These are phyloP conservation scores for Triticum turgidum DNA, from an alignment of 176 grass and related monocot genomes.

Conservation along the genomic window DNA sequence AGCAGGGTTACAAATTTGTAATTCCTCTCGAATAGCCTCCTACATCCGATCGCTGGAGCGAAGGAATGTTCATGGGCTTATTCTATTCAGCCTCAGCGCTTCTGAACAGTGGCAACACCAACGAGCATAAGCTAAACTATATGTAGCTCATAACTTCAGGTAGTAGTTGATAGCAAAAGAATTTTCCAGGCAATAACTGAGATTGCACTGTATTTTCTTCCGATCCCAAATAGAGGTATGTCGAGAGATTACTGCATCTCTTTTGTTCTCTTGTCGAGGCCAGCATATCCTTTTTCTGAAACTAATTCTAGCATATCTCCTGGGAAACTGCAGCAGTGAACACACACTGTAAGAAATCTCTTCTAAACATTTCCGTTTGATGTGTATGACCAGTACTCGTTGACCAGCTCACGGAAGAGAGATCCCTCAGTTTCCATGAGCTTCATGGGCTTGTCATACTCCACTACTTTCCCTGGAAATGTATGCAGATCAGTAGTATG, in stretches of 20 bases:
- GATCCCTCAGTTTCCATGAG: conserved; percentile 79
- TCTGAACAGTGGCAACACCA: not conserved
- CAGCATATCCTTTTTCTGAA: not conserved
- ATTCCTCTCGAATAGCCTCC: not conserved
- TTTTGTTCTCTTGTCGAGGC: not conserved
- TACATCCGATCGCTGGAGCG: not conserved
- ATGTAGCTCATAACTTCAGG: not conserved
- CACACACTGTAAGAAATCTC: not conserved
- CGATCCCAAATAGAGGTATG: not conserved
- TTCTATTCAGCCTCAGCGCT: not conserved
- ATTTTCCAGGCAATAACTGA: not conserved
- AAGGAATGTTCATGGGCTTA: not conserved
- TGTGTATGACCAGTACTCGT: conserved; percentile 78
- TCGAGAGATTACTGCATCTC: not conserved
- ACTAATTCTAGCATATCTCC: not conserved
- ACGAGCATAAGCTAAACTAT: not conserved
- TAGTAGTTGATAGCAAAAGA: not conserved
- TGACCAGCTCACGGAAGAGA: conserved; percentile 55
- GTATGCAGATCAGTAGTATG: conserved; percentile 1
- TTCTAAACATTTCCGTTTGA: conserved; percentile 32
- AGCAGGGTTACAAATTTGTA: not conserved
- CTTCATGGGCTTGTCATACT: conserved; percentile 71
- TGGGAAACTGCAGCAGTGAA: not conserved
- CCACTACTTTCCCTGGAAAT: conserved; percentile 54
- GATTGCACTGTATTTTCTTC: not conserved